Evolutionary conservation across 371 early-diverging fungal species (phyloP), one percentile per base, ranked within the genome.

Genomic region (Rhizomucor miehei): DNA sequence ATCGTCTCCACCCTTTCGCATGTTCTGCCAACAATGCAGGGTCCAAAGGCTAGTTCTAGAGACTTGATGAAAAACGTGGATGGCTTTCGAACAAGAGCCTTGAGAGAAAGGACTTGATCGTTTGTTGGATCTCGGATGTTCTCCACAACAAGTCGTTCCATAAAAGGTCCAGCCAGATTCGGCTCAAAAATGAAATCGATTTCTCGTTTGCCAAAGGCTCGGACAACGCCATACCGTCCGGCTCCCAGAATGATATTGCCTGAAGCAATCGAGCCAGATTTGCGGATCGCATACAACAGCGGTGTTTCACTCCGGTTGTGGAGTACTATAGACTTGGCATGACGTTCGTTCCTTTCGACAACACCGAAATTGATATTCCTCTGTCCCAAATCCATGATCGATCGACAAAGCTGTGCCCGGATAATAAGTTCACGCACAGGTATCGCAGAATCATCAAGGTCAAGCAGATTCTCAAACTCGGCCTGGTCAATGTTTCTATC

Each of bases 341-440:
- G 85, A 0, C 85, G 66, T 66, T 97, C 95, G 55, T 90, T 90
- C 55, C 91, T 89, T 57, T 93, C 93, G 50, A 98, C 78, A 12
- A 82, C 66, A 12, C 99, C 99, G 68, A 98, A 96, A 57, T 97
- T 98, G 70, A 97, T 95, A 66, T 94, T 92, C 67, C 90, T 91
- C 66, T 98, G 99, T 11, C 95, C 95, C 1, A 98, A 72, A 43
- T 95, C 97, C 86, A 98, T 89, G 29, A 88, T 79, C 1, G 94
- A 90, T 17, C 90, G 79, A 57, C 89, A 90, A 2, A 97, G 73
- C 3, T 90, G 84, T 4, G 89, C 87, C 17, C 95, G 87, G 1
- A 98, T 71, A 69, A 97, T 81, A 29, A 98, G 80, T 69, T 97
- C 94, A 3, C 97, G 87, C n/a, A 96, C 86, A 11, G 98, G 99